Conservation (phyloP, 768 basidiomycete genomes). For the Russula emetica region DNA sequence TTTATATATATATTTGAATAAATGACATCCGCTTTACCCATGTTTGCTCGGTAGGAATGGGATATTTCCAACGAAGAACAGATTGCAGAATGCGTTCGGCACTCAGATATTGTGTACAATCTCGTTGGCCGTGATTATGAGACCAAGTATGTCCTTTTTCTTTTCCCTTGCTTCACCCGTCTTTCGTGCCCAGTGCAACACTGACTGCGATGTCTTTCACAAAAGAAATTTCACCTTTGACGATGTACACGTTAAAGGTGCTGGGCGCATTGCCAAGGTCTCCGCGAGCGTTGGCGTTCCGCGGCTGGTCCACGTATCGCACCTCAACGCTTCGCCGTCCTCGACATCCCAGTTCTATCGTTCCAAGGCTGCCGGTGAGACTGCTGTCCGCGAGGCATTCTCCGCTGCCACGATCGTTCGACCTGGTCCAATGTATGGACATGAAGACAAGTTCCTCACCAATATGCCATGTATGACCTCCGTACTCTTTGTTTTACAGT, state of each 20-base stretch:
- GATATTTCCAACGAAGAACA: conserved; percentile 86
- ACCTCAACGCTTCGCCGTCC: conserved; percentile 79
- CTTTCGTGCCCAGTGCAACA: neutral
- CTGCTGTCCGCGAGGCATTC: conserved; percentile 77
- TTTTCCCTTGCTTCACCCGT: neutral
- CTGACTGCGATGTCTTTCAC: neutral
- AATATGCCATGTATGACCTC: conserved; percentile 77
- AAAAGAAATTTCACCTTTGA: conserved; percentile 84
- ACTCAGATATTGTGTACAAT: conserved; percentile 97
- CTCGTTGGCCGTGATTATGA: conserved; percentile 90
- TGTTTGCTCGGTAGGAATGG: conserved; percentile 68
- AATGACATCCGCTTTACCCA: neutral
- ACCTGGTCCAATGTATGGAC: conserved; percentile 84
- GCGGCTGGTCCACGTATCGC: conserved; percentile 90
- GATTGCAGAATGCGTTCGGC: conserved; percentile 88
- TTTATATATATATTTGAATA: neutral
- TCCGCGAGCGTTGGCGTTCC: conserved; percentile 73
- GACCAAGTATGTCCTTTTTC: conserved; percentile 66
- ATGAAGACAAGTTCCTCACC: conserved; percentile 90
- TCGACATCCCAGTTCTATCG: conserved; percentile 83
- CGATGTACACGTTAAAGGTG: conserved; percentile 77
- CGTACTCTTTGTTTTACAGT: conserved; percentile 21
- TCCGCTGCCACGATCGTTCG: conserved; percentile 83
- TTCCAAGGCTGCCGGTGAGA: conserved; percentile 87
- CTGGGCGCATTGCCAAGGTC: conserved; percentile 80